These are phyloP conservation scores for Sclerotinia sclerotiorum DNA, from an alignment of 2,329 filamentous ascomycete species.

Conservation along the genomic window DNA sequence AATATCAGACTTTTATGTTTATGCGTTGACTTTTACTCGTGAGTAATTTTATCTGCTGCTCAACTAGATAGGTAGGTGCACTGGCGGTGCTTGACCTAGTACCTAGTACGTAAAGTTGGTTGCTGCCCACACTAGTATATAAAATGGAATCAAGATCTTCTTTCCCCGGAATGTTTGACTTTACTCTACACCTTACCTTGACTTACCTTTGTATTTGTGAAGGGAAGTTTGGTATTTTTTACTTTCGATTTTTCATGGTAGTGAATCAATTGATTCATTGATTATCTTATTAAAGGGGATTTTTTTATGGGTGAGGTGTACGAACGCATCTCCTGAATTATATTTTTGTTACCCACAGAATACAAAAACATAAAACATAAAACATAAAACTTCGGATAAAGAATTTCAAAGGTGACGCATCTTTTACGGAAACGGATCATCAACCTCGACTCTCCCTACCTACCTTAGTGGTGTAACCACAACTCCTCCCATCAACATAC, in stretches of 20 bases:
- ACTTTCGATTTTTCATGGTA: not conserved
- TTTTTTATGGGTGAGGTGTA: not conserved
- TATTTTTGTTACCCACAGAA: not conserved
- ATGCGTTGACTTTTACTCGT: no score
- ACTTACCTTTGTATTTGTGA: no score
- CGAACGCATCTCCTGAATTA: not conserved
- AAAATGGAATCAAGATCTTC: not conserved
- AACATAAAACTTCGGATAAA: not conserved
- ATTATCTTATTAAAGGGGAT: not conserved
- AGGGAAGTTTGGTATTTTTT: not conserved
- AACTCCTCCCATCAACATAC: not conserved
- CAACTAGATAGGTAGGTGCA: no score
- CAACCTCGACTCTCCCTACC: not conserved
- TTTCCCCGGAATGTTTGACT: conserved; percentile 1
- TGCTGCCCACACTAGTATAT: no score
- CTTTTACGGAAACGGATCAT: not conserved
- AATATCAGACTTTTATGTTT: no score
- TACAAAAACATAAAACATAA: not conserved
- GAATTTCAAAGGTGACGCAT: not conserved
- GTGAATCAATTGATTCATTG: no score
- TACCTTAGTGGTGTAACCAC: not conserved
- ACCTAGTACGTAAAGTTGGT: no score
- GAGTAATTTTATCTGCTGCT: no score
- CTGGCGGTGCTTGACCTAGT: no score
- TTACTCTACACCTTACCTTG: no score